Evolutionary conservation across 176 grass and related monocot species (phyloP), one percentile per base, ranked within the genome.

Genomic region (Coix lacrymajobi): DNA sequence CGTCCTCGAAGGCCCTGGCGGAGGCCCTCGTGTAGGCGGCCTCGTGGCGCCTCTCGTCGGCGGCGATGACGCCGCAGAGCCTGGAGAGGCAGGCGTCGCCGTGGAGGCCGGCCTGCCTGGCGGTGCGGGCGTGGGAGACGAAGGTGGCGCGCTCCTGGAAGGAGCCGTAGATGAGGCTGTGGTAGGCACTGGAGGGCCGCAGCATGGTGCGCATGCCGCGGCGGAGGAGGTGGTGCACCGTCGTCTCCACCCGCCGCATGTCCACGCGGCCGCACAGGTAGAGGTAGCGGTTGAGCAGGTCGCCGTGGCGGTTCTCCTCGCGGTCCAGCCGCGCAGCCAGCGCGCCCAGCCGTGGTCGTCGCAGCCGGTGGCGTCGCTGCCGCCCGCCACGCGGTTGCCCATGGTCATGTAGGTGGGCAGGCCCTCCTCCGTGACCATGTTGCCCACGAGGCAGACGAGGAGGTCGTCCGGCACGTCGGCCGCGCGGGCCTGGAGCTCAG

Each of bases 221-320:
- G 44, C 31, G 10, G 56, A 84, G 31, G 40, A 84, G 71, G 70
- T 75, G 60, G 69, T 83, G 71, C 31, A 83, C 60, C 15, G 81
- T 83, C 5, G 0, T 13, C 58, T 75, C 81, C 3, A 83, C 81
- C 5, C 17, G 57, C 8, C 70, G 57, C 81, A 83, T 83, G 81
- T 83, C 71, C 5, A 84, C 71, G 61, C 60, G 81, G n/a, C 81
- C 70, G 43, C 9, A 76, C 3, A 84, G 71, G 71, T 54, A 75
- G 60, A 84, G 81, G 60, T 84, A 84, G n/a, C 71, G 81, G 81
- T 52, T 76, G 40, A 75, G 70, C 6, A 77, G 44, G 61, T 95
- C 93, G 24, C 87, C 93, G 26, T 92, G 93, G 46, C 90, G 82
- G 70, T 95, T 88, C 86, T 95, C 90, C 85, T 95, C 93, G 85